Evolutionary conservation across 1,139 yeast genomes (phyloP).

Genomic region (Dujonia santamariae): DNA sequence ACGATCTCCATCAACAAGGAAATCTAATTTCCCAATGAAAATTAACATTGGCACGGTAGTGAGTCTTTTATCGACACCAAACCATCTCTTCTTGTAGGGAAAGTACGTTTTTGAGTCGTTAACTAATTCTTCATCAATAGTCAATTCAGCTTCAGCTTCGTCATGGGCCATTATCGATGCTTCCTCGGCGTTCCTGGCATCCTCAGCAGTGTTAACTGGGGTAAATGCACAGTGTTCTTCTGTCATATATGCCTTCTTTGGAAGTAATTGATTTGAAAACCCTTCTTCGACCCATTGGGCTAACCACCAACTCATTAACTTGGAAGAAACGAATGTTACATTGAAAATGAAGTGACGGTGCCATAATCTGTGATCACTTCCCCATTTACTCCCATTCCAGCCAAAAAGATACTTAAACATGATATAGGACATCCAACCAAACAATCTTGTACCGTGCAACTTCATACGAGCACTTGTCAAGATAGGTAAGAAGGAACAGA

Average conservation of each 20-base stretch:
- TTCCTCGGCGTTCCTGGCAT: conserved; percentile 4
- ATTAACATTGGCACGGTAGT: conserved; percentile 53
- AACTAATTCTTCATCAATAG: background rate
- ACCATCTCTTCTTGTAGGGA: conserved; percentile 55
- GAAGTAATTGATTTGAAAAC: conserved; percentile 37
- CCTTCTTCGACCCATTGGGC: conserved; percentile 44
- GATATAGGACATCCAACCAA: conserved; percentile 63
- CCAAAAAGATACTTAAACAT: conserved; percentile 84
- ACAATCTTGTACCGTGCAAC: conserved; percentile 46
- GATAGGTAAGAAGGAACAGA: conserved; percentile 56
- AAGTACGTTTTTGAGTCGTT: conserved; percentile 51
- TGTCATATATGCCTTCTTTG: conserved; percentile 27
- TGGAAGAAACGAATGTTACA: conserved; percentile 78
- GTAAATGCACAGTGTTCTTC: conserved; percentile 23
- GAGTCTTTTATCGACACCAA: conserved; percentile 26
- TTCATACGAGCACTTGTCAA: conserved; percentile 49
- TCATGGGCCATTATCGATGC: conserved; percentile 2
- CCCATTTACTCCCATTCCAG: conserved; percentile 83
- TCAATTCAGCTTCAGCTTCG: conserved; percentile 1
- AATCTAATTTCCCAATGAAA: conserved; percentile 62
- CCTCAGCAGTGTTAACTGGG: conserved; percentile 10
- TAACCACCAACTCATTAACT: conserved; percentile 89
- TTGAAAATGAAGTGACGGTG: conserved; percentile 78
- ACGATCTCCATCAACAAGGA: conserved; percentile 62
- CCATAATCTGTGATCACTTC: conserved; percentile 52